These are phyloP conservation scores for Trichoderma sp. DNA, from an alignment of 2,329 filamentous ascomycete species.

Conservation along the genomic window DNA sequence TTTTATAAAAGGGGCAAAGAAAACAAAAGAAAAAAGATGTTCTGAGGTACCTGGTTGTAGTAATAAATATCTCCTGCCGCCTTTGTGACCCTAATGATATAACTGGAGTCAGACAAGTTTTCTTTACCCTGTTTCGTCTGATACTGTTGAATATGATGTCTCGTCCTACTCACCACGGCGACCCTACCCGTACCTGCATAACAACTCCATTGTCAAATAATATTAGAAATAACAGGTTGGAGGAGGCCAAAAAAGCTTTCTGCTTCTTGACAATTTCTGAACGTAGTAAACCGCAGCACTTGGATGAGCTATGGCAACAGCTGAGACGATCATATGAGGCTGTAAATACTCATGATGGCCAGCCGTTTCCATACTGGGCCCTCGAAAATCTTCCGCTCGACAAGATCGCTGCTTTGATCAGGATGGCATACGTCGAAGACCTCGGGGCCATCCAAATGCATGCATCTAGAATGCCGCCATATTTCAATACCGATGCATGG, in stretches of 20 bases:
- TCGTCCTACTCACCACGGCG: accelerated
- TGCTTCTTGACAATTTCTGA: not conserved
- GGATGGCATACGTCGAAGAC: no score
- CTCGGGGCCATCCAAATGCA: no score
- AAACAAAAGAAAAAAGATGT: no score
- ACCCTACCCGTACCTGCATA: not conserved
- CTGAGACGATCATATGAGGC: not conserved
- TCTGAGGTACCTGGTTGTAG: no score
- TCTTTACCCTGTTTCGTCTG: not conserved
- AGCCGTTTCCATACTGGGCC: not conserved
- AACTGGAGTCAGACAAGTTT: not conserved
- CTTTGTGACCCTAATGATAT: not conserved
- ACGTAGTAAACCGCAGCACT: not conserved
- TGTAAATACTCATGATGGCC: not conserved
- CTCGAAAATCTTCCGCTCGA: not conserved
- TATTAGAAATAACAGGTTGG: accelerated
- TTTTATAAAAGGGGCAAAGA: no score
- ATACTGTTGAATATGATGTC: not conserved
- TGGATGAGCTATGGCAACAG: not conserved
- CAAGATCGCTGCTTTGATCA: not conserved
- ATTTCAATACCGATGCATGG: no score
- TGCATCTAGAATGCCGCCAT: no score
- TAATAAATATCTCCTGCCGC: not conserved
- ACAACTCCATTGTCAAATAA: not conserved
- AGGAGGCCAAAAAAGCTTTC: not conserved